Base-by-base conservation (phyloP, 495 filamentous ascomycete genomes). In the Evernia prunastri region DNA sequence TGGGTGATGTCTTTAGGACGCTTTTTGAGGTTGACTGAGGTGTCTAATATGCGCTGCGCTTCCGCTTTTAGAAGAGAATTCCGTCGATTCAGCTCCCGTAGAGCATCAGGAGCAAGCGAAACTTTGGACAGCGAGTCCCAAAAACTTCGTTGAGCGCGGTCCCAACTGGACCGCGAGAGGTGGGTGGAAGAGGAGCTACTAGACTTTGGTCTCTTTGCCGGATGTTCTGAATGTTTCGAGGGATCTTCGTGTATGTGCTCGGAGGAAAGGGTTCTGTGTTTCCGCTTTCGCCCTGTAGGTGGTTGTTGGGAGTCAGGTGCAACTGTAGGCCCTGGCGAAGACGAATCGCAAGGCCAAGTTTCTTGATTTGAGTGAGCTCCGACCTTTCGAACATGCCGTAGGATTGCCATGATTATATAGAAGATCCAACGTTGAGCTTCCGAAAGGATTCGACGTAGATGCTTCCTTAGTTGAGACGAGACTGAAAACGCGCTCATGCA, bases 361-460 rank as follows among this genome's bases (percentile, higher is more conserved):
- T 54, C 51, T 54, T 54, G 51, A 20, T 54, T 54, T 33, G 51
- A 33, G 29, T 33, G 51, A 54, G 51, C 51, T 54, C 51, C 51
- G 51, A 54, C 51, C 27, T 31, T 54, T 33, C 29, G 15, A 54
- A 5, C 4, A 0, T 54, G 51, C 27, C 18, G 51, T 20, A n/a
- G 51, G n/a, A 7, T 20, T 4, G 51, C 51, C 51, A 54, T 54
- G 27, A 20, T 33, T 53, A 51, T 53, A 47, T 54, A 54, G 51
- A 0, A 31, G 27, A 1, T 17, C 51, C 29, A 54, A 54, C 27
- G 7, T 33, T 20, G 33, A 17, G 3, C 51, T 2, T 3, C 15
- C 15, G n/a, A 5, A 11, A 25, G 45, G 49, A 53, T 53, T 31
- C 27, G 45, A 47, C 25, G 47, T 12, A 17, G 23, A 51, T 29